Percentiles rank a stretch among this genome's conserved stretches.
phyloP scores from a whole-genome alignment of 768 basidiomycete species.

The Termitomyces sp. region DNA sequence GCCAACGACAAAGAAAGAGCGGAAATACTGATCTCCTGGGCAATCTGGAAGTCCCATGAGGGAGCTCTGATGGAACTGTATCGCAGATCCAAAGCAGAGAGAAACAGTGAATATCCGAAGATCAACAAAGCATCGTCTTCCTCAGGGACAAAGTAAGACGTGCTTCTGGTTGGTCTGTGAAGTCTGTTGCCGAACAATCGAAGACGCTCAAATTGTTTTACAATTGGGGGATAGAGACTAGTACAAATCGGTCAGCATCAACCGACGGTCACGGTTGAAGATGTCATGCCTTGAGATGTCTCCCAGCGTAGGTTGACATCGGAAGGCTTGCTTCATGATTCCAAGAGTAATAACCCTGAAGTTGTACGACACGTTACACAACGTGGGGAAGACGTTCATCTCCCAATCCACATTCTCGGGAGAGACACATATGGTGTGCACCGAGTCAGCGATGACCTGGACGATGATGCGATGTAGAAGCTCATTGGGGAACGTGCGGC shows the following conservation, averaged over 20 bases:
- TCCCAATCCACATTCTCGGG: constrained; percentile 27
- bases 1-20: constrained; percentile 18
- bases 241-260: neutral
- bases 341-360: constrained; percentile 29
- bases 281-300: constrained; percentile 11
- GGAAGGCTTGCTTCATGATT: constrained; percentile 27
- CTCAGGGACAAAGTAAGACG: constrained; percentile 17
- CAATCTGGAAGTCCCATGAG: constrained; percentile 17
- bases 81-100: constrained; percentile 23
- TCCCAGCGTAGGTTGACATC: neutral
- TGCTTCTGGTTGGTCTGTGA: constrained; percentile 16
- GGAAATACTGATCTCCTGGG: constrained; percentile 21
- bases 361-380: constrained; percentile 25
- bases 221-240: constrained; percentile 8
- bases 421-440: constrained; percentile 28
- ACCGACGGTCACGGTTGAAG: neutral
- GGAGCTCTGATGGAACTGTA: constrained; percentile 16
- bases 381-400: constrained; percentile 22
- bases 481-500: constrained; percentile 26
- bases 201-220: constrained; percentile 12
- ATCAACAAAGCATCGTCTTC: constrained; percentile 20
- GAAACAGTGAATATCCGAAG: constrained; percentile 25
- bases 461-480: constrained; percentile 29
- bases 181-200: constrained; percentile 18
- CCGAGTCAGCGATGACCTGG: constrained; percentile 22